Base-by-base conservation (phyloP, 148 eudicot species). In the Vaccinium darrowii region DNA sequence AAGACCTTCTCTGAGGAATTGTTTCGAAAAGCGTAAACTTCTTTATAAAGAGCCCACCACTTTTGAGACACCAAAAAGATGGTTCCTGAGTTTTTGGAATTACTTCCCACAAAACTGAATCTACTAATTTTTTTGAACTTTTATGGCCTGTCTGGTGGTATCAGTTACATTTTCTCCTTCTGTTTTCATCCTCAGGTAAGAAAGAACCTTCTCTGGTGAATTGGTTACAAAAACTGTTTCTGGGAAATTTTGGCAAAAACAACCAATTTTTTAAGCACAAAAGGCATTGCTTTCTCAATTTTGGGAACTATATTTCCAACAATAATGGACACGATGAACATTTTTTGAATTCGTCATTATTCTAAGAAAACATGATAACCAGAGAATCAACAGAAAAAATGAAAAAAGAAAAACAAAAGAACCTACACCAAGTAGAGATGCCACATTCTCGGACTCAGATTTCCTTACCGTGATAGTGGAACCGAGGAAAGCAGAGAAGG, bases 391-490 rank as follows among this genome's bases (percentile, higher is more conserved):
- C 12, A 69, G 39, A 23, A 10, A 4, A 36, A 33, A 72, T 2
- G 23, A 9, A 65, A 67, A 54, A 43, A 67, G 27, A 15, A 52
- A 67, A 10, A 65, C 62, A 60, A 3, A 47, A 27, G 16, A 82
- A 16, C 43, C 51, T n/a, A 75, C 23, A 30, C 27, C 71, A 58
- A 58, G 19, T 14, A 57, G 15, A 23, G 30, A 67, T 23, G 12
- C 74, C 27, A 23, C 49, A 82, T 25, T 57, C 60, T 19, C 76
- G 81, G 65, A 6, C 33, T 54, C 62, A 52, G 4, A 23, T 53
- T 11, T 50, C 39, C 84, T 63, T 90, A 96, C 98, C 85, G 90
- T 92, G 82, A 96, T 93, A 10, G 99, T 96, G 43, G 99, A 93
- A n/a, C 93, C 97, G 89, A 96, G 85, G 83, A 89, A 93, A 21